Percentiles rank a stretch among this genome's conserved stretches.
phyloP scores from a whole-genome alignment of 2,329 filamentous ascomycete species.

The Penicillium rolfsii region DNA sequence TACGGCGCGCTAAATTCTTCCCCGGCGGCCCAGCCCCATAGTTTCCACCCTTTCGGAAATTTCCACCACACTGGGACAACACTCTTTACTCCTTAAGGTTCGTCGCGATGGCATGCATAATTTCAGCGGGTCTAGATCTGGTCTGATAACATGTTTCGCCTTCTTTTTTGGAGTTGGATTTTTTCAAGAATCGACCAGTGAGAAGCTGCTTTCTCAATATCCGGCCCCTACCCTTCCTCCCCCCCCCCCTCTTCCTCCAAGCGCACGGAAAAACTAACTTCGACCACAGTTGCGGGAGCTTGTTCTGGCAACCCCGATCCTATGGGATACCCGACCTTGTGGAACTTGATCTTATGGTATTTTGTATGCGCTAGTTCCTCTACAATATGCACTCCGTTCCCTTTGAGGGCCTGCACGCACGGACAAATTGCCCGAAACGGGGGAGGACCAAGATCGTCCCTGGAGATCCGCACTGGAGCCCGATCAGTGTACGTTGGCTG shows the following conservation, averaged over 20 bases:
- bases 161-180: background rate
- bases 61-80: slow-evolving; percentile 18
- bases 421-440: slow-evolving; percentile 31
- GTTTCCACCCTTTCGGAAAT: slow-evolving; percentile 17
- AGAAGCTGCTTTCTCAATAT: background rate
- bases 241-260: background rate
- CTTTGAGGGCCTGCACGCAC: slow-evolving; percentile 22
- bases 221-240: too few species aligned
- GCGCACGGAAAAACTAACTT: background rate
- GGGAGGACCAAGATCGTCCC: slow-evolving; percentile 22
- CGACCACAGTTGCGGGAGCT: background rate
- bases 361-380: background rate
- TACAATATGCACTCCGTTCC: slow-evolving; percentile 3
- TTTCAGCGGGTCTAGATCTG: background rate
- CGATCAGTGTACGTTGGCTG: slow-evolving; percentile 25
- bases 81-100: background rate
- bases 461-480: slow-evolving; percentile 20
- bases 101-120: slow-evolving; percentile 17
- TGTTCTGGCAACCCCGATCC: background rate
- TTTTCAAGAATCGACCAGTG: background rate
- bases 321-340: background rate
- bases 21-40: slow-evolving; percentile 21
- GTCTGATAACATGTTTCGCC: background rate
- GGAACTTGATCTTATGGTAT: background rate
- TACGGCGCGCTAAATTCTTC: slow-evolving; percentile 19